Evolutionary conservation across 2,329 filamentous ascomycete species (phyloP), one percentile per base, ranked within the genome.

Genomic region (Aureobasidium sp.): DNA sequence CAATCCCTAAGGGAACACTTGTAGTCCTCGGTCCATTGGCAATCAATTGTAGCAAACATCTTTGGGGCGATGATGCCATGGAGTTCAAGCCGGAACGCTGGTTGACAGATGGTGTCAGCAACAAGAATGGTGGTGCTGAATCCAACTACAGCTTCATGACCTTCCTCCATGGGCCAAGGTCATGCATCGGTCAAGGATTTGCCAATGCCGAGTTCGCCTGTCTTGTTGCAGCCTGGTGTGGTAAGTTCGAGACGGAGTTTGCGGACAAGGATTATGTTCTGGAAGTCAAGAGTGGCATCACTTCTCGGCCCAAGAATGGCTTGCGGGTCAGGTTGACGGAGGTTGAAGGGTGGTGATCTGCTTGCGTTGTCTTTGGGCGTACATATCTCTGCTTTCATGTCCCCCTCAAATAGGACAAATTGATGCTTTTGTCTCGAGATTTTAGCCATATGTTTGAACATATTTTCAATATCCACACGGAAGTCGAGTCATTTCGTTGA

Each of bases 141-240:
- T 90, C 82, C 67, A 94, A 93, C 73, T 96, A 88, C 71, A 83
- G 87, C 0, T 87, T 88, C 68, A 72, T 93, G 75, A 93, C 90
- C 0, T 96, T 96, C 75, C 73, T 96, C 63, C 90, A 96, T 71
- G 92, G 92, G 0, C 91, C 91, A 1, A 79, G 91, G 59, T 89
- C 87, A 70, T 96, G 92, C 71, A 96, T 96, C 67, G 92, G 91
- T 0, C 83, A 87, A 73, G 80, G 80, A 2, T 96, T 96, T 75
- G 89, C 92, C 0, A 87, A 85, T 71, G 85, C 87, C 0, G 93
- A 97, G 78, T 89, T 96, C 74, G 90, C 90, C 9, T 93, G 88
- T 70, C 76, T 97, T 65, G 71, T 97, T 51, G 91, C 91, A 26
- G 82, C 84, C 9, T 85, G 89, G 80, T 82, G 93, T 4, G 91